Evolutionary conservation across 345 rosid species (phyloP), one percentile per base, ranked within the genome.

Genomic region (Garcia nutans): DNA sequence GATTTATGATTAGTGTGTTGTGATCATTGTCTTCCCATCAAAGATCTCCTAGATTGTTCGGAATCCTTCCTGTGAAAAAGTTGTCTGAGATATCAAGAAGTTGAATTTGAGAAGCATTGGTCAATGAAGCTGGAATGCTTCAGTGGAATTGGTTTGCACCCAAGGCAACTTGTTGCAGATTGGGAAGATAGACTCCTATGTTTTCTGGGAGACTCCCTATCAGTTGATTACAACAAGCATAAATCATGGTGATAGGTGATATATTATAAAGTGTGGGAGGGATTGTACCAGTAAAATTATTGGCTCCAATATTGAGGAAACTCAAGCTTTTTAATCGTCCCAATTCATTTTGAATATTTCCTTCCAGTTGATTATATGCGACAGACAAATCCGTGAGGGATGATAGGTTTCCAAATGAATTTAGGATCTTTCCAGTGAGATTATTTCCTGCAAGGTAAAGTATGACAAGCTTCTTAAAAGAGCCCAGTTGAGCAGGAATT

Each of bases 271-370:
- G 7, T 15, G 54, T 20, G 1, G 70, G 20, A 42, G 70, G 70
- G 26, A 66, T 44, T 66, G 70, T n/a, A 66, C 70, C 70, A 20
- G 70, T 42, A 12, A 66, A 19, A 23, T 66, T 9, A 12, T 42
- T 66, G 6, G 10, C 15, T 3, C 2, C 28, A 22, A 66, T 4
- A 37, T 3, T 5, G 22, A 44, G 23, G 8, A 6, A 9, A 22
- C 28, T 66, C 20, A 66, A 66, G 31, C 26, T 42, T 66, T 13
- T 66, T 1, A 44, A 23, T 66, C 15, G 26, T 66, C 70, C 70
- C 54, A 66, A n/a, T n/a, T 42, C 54, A 66, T 66, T n/a, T 42
- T 52, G 69, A 65, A 42, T 42, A 5, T 5, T 42, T 66, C 70
- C 70, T 26, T 33, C 8, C 8, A 66, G 16, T 9, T 66, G 3